Conservation (phyloP, 805 yeast genomes). For the Yarrowia sp. region DNA sequence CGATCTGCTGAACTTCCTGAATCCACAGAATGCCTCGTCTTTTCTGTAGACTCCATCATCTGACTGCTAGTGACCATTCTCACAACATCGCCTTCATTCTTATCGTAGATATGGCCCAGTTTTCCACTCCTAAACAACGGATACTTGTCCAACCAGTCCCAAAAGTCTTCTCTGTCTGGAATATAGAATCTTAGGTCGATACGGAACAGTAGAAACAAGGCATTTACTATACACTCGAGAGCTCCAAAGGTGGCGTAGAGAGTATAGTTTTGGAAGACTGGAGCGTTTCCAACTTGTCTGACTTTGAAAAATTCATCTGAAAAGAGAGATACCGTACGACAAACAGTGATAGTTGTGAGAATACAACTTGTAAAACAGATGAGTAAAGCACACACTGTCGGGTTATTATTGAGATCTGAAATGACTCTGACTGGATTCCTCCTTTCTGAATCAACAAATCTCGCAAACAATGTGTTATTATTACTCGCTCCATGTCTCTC, state of each 20-base stretch:
- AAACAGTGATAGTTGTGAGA: constrained; percentile 34
- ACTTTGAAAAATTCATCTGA: constrained; percentile 28
- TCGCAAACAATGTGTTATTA: background rate
- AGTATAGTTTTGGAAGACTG: constrained; percentile 54
- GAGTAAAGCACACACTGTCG: constrained; percentile 25
- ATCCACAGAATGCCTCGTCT: background rate
- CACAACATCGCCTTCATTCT: background rate
- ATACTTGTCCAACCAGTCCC: constrained; percentile 12
- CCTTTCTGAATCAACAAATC: background rate
- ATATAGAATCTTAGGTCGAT: constrained; percentile 76
- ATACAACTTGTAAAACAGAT: constrained; percentile 31
- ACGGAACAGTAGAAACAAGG: constrained; percentile 59
- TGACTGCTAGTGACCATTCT: background rate
- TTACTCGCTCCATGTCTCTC: background rate
- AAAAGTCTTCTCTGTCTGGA: constrained; percentile 50
- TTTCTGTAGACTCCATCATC: background rate
- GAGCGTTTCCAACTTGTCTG: constrained; percentile 37
- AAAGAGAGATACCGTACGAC: constrained; percentile 39
- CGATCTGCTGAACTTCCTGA: background rate
- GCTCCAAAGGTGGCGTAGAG: constrained; percentile 71
- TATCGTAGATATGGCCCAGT: constrained; percentile 10
- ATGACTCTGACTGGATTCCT: constrained; percentile 2
- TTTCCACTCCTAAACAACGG: constrained; percentile 12
- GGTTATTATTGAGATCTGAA: background rate
- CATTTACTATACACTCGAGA: constrained; percentile 56